Evolutionary conservation across 177 flowering plant genomes (phyloP), one percentile per base, ranked within the genome.

Genomic region (Vitis hybrid): DNA sequence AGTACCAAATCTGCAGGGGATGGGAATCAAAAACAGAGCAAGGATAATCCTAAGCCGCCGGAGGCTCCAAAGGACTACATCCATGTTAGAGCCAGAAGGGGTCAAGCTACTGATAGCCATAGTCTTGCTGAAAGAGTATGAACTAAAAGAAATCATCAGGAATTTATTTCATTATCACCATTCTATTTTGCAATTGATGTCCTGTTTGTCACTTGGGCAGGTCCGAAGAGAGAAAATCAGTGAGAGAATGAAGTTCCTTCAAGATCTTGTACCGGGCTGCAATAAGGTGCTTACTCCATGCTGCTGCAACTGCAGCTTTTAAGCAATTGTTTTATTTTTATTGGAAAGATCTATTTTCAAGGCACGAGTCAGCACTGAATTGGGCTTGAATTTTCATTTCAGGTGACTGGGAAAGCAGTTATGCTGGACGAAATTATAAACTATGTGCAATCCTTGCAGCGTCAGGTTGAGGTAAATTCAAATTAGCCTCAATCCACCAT

Each of bases 41-140:
- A 84, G 58, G 82, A 79, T 9, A 81, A 65, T 55, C 55, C 79
- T 39, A 90, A 94, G 84, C 84, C 82, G 8, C 83, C 87, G 0
- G 98, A 94, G 78, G 86, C 95, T 11, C 87, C 82, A 2, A 94
- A 94, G 79, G 98, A 91, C 57, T 94, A 89, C 63, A 92, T 94
- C 67, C 98, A 94, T 86, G 98, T 94, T 56, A 88, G 97, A 66
- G 98, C 98, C 60, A 80, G 98, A 77, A 88, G 98, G 72, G 98
- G 98, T 66, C 97, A 94, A 78, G 98, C 98, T 16, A 94, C 98
- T 60, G 98, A 93, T 71, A 93, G 95, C 72, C 98, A 93, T 62
- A 93, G 98, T 73, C 84, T 93, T n/a, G 98, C 98, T 5, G 98
- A 94, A 85, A 86, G 98, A 72, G 98, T 92, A 84, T 19, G 83